phyloP scores from a whole-genome alignment of 2,329 filamentous ascomycete genomes.

The Pochonia chlamydosporia region DNA sequence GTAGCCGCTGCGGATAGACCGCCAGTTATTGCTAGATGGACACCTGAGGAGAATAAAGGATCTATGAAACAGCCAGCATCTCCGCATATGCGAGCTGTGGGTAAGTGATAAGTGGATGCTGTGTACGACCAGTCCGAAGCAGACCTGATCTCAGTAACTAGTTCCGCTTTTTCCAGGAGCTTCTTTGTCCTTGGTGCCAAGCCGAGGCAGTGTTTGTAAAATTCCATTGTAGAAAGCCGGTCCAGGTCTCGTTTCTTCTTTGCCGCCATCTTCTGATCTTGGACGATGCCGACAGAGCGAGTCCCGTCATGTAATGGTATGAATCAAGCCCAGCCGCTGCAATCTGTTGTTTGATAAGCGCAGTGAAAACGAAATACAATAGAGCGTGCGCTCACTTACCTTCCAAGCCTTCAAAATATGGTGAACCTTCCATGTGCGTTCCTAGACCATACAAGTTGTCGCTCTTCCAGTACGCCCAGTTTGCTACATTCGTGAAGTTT shows the following conservation, averaged over 20 bases:
- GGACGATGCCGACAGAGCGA: conserved; percentile 36
- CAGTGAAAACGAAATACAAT: no score
- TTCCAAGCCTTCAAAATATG: conserved; percentile 38
- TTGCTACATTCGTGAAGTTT: conserved; percentile 42
- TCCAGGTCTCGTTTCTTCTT: conserved; percentile 23
- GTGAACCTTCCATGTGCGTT: conserved; percentile 27
- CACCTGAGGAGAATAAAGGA: conserved; percentile 41
- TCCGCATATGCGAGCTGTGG: conserved; percentile 33
- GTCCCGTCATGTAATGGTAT: conserved; percentile 45
- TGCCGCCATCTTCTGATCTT: conserved; percentile 29
- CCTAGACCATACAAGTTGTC: conserved; percentile 26
- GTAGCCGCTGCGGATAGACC: conserved; percentile 40
- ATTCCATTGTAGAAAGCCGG: conserved; percentile 17
- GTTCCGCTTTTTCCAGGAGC: conserved; percentile 25
- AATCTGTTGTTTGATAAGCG: conserved; percentile 23
- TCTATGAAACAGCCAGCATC: conserved; percentile 46
- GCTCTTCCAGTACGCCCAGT: conserved; percentile 42
- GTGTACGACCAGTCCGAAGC: conserved; percentile 44
- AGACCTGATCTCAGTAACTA: conserved; percentile 29
- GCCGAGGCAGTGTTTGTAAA: conserved; percentile 29
- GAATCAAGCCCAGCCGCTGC: conserved; percentile 43
- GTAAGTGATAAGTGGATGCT: conserved; percentile 34
- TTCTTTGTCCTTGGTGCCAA: conserved; percentile 21
- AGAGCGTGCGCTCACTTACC: conserved; percentile 8
- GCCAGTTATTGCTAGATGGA: conserved; percentile 37